Evolutionary conservation across 2,329 filamentous ascomycete species (phyloP).

Genomic region (Ceratocystis eucalypticola): DNA sequence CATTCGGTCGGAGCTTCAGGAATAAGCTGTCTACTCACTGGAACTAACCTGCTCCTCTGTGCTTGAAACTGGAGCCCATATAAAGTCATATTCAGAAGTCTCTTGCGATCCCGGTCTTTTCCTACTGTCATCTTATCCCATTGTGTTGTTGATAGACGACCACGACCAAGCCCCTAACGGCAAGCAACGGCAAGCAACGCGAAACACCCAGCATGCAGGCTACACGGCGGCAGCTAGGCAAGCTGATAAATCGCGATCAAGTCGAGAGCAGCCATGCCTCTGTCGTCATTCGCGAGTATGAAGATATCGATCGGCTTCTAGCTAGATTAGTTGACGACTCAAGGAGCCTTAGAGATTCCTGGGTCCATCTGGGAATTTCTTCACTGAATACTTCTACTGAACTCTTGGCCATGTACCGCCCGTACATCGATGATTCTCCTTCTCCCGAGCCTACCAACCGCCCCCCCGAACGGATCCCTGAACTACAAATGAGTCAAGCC

Average conservation of each 20-base stretch:
- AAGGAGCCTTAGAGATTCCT: constrained; percentile 64
- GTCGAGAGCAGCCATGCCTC: constrained; percentile 67
- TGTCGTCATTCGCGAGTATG: constrained; percentile 63
- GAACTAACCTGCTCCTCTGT: background rate
- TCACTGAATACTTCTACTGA: constrained; percentile 54
- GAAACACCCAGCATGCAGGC: constrained; percentile 44
- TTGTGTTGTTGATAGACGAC: background rate
- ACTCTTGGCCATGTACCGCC: constrained; percentile 62
- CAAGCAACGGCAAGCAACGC: background rate
- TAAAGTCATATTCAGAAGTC: background rate
- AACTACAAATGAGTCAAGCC: constrained; percentile 49
- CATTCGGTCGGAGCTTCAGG: background rate
- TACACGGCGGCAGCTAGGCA: constrained; percentile 62
- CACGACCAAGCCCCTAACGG: background rate
- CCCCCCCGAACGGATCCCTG: constrained; percentile 38
- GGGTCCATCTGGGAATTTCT: constrained; percentile 56
- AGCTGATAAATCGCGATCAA: constrained; percentile 51
- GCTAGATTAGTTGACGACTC: constrained; percentile 63
- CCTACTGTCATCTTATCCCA: background rate
- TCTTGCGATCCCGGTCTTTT: background rate
- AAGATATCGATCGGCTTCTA: constrained; percentile 63
- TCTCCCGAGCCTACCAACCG: constrained; percentile 34
- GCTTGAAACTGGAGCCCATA: background rate
- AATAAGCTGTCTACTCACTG: background rate
- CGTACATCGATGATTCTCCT: constrained; percentile 49